These are phyloP conservation scores for Aspergillus texensis DNA, from an alignment of 2,329 filamentous ascomycete species.

Conservation along the genomic window DNA sequence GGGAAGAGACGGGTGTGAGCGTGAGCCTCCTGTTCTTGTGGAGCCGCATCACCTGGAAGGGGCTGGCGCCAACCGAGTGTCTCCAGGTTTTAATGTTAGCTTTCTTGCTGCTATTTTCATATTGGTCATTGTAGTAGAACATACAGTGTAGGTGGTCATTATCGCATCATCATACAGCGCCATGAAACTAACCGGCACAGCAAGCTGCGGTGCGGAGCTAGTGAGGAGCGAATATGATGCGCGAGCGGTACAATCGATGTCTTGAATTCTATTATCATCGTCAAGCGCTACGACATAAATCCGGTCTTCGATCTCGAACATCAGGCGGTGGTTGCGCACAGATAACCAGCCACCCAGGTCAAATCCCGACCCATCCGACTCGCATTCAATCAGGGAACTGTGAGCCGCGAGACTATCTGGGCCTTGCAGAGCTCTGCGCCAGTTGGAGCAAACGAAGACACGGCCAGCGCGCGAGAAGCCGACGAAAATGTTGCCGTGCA, in stretches of 20 bases:
- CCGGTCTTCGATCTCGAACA: slow-evolving; percentile 49
- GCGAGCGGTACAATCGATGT: slow-evolving; percentile 21
- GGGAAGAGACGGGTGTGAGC: slow-evolving; percentile 38
- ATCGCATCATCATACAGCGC: slow-evolving; percentile 51
- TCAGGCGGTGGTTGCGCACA: slow-evolving; percentile 44
- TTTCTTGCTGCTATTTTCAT: not conserved
- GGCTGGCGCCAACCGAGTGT: slow-evolving; percentile 35
- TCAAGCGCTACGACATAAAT: slow-evolving; percentile 48
- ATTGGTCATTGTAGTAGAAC: slow-evolving; percentile 6
- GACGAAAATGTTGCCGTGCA: slow-evolving; percentile 45
- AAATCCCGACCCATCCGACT: slow-evolving; percentile 44
- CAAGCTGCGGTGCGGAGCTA: slow-evolving; percentile 41
- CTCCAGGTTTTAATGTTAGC: slow-evolving; percentile 24
- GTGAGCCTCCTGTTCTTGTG: slow-evolving; percentile 25
- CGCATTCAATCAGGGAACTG: slow-evolving; percentile 45
- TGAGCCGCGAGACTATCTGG: slow-evolving; percentile 27
- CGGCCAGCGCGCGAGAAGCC: slow-evolving; percentile 48
- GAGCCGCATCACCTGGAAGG: slow-evolving; percentile 15
- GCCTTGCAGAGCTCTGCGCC: slow-evolving; percentile 41
- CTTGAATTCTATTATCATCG: slow-evolving; percentile 33
- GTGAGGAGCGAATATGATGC: slow-evolving; percentile 40
- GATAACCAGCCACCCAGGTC: slow-evolving; percentile 53
- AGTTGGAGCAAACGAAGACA: slow-evolving; percentile 49
- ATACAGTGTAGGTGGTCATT: slow-evolving; percentile 49
- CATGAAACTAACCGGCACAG: slow-evolving; percentile 52